These are phyloP conservation scores for Suillus placidus DNA, from an alignment of 768 basidiomycete genomes.

Conservation along the genomic window DNA sequence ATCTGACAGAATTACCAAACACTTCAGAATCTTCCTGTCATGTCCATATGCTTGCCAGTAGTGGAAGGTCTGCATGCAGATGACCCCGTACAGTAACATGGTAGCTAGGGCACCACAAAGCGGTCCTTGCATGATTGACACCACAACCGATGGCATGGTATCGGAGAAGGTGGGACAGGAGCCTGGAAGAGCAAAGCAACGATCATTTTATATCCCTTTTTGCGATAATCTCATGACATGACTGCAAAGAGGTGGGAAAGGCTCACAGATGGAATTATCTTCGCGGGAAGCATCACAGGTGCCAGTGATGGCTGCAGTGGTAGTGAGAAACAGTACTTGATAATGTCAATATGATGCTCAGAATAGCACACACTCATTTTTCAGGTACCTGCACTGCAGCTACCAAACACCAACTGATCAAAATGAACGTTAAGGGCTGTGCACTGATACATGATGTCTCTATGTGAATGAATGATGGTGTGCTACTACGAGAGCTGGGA, in stretches of 20 bases:
- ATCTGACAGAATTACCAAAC: constrained; percentile 1
- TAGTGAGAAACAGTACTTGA: background rate
- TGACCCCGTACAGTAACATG: constrained; percentile 17
- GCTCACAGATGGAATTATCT: background rate
- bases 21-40: constrained; percentile 14
- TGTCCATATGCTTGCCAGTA: constrained; percentile 14
- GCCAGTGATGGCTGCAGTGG: no score
- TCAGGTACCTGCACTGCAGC: no score
- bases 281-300: background rate
- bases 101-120: constrained; percentile 17
- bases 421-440: background rate
- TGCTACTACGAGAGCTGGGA: no score
- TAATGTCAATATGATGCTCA: no score
- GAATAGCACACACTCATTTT: no score
- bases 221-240: background rate
- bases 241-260: background rate
- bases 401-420: background rate
- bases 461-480: no score
- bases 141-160: constrained; percentile 12
- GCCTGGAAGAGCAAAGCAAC: background rate
- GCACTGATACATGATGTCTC: no score
- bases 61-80: constrained; percentile 22
- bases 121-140: constrained; percentile 18
- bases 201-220: background rate
- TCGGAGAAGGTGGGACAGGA: background rate